Evolutionary conservation across 352 stramenopile genomes (phyloP), one percentile per base, ranked within the genome.

Genomic region (Pythium sukuiense): DNA sequence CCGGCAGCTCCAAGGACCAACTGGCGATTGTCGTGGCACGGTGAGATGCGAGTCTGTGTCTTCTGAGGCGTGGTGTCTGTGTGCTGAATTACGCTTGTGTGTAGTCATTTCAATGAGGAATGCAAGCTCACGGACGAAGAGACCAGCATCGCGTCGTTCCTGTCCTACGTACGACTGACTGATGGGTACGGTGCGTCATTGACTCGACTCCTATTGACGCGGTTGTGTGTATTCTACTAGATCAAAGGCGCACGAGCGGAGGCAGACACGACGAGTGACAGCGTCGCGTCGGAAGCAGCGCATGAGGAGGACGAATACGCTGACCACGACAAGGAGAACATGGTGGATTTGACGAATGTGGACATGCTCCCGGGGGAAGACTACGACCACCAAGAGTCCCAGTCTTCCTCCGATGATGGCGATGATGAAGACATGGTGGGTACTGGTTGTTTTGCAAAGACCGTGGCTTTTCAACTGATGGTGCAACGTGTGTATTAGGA

Each of bases 31-130:
- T 73, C 30, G 83, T 92, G 41, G 83, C 83, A n/a, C 79, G 78
- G 83, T 90, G 27, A 30, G 61, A 55, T 12, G 37, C n/a, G 35
- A 2, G n/a, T 5, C 16, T 18, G 26, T n/a, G 55, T 30, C 2
- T 13, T 55, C 6, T 11, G 2, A 12, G 14, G 29, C 26, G 14
- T 48, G 41, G 18, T 12, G 11, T 55, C 7, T 41, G 8, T 24
- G 9, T 26, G 20, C 35, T 27, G 56, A 63, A 4, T n/a, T 4
- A 7, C 53, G 14, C 13, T 26, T 85, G 26, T 32, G 30, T 27
- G 9, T 56, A 90, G 84, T 32, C 85, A 91, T 67, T 91, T 92
- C 61, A 79, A 76, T 18, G 69, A 89, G n/a, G 79, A 80, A 48
- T 87, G 83, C 67, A 77, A 87, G 49, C 76, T 72, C 27, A 65